phyloP scores from a whole-genome alignment of 139 green algal genomes.

The Chlamydomonas eustigma region DNA sequence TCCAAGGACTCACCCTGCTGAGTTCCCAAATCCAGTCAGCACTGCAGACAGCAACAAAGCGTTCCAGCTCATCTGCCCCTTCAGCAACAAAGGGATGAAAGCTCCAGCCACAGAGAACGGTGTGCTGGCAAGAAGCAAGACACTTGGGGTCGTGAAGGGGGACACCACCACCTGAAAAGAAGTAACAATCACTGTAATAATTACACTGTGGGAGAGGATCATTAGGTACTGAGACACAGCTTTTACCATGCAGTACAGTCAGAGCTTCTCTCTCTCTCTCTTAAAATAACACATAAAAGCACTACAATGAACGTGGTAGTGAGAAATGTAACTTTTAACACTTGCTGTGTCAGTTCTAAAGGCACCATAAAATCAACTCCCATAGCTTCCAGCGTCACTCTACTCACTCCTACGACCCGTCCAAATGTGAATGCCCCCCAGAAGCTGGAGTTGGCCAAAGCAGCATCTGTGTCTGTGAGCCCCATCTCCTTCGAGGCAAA shows the following conservation, averaged over 20 bases:
- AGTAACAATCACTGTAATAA: no score
- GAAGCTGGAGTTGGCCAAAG: constrained; percentile 32
- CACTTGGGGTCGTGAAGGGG: constrained; percentile 23
- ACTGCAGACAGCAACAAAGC: constrained; percentile 21
- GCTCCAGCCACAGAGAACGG: constrained; percentile 30
- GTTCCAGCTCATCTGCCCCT: neutral
- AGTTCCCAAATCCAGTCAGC: constrained; percentile 35
- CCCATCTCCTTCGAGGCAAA: constrained; percentile 21
- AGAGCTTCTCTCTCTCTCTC: neutral
- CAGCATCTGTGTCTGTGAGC: constrained; percentile 19
- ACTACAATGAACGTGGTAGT: no score
- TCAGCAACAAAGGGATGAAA: constrained; percentile 21
- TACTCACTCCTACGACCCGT: constrained; percentile 31
- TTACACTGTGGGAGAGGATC: no score
- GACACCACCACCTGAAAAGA: constrained; percentile 34
- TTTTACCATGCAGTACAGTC: neutral
- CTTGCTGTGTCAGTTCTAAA: no score
- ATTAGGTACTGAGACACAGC: neutral
- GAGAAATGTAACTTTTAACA: no score
- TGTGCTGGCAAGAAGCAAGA: constrained; percentile 25
- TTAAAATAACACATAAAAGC: no score
- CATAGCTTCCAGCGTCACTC: neutral
- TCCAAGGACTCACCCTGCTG: constrained; percentile 22
- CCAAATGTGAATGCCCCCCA: constrained; percentile 41
- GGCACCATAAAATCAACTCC: no score